Base-by-base conservation (phyloP, 2,329 filamentous ascomycete species). In the Dactylellina drechsleri region DNA sequence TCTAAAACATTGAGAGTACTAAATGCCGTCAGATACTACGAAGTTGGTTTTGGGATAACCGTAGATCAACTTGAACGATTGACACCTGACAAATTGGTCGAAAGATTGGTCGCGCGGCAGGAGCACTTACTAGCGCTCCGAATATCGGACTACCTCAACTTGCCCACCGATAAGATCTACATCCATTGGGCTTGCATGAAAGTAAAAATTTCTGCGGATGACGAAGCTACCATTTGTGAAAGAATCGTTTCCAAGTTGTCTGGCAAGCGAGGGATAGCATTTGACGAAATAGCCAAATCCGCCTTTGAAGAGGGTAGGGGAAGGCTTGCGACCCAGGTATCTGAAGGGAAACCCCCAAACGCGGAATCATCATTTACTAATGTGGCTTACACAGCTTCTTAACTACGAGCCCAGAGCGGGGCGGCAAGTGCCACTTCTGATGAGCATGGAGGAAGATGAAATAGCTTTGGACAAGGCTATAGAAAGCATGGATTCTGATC, bases 151-250 rank as follows among this genome's bases (percentile, higher is more conserved):
- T 97, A 96, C 81, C 85, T 99, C 1, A 91, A 90, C 73, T 86
- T 99, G 2, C 90, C 94, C 0, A 91, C 93, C 0, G 93, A 96
- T 81, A 88, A 89, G 64, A 96, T 99, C 72, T 97, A 97, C 79
- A 92, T 97, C 0, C 93, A 97, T 81, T 99, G 95, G 95, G 95
- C 95, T 0, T 94, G 91, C 16, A 90, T 95, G 80, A 99, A 98
- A 81, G 94, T 98, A 2, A 91, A 93, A 26, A 84, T 91, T 1
- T 93, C 93, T 0, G 87, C 89, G 0, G 93, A 93, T 77, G 90
- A 96, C 76, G 95, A 98, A 80, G 93, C 96, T 53, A 88, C 89
- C 0, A 92, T 97, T 49, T 97, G 93, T 82, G 87, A 88, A 36
- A 85, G 93, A 60, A 92, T 99, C 13, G 93, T 98, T 8, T 89